phyloP scores from a whole-genome alignment of 495 filamentous ascomycete species.

The Xylaria telfairii region DNA sequence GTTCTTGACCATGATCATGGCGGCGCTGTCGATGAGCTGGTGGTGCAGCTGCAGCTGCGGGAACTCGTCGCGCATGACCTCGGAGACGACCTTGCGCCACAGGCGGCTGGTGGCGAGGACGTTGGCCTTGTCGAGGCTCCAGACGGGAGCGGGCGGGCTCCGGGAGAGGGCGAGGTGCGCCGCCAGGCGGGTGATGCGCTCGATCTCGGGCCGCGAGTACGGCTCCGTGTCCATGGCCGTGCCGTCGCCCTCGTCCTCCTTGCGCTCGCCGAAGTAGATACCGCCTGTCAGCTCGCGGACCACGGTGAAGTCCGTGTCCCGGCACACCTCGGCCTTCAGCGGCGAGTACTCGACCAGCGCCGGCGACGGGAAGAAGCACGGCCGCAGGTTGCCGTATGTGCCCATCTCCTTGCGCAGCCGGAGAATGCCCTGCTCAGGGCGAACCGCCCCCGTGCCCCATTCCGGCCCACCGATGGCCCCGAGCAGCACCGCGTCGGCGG shows the following conservation, averaged over 20 bases:
- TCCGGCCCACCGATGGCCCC: conserved; percentile 96
- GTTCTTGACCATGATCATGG: conserved; percentile 98
- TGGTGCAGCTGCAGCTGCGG: conserved; percentile 83
- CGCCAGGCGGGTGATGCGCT: conserved; percentile 84
- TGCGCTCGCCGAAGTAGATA: conserved; percentile 96
- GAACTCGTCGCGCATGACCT: conserved; percentile 85
- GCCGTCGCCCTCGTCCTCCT: conserved; percentile 79
- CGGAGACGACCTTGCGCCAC: conserved; percentile 87
- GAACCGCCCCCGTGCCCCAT: conserved; percentile 91
- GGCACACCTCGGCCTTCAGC: conserved; percentile 84
- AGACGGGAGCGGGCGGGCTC: conserved; percentile 81
- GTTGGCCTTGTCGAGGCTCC: conserved; percentile 96
- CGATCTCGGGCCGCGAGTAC: conserved; percentile 86
- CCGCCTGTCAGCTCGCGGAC: conserved; percentile 94
- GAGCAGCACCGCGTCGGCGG: conserved; percentile 89
- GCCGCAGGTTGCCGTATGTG: conserved; percentile 96
- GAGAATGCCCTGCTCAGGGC: conserved; percentile 94
- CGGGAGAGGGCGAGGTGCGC: conserved; percentile 80
- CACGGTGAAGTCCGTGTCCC: conserved; percentile 91
- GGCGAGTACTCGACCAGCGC: conserved; percentile 86
- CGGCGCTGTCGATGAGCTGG: conserved; percentile 93
- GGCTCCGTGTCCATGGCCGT: conserved; percentile 87
- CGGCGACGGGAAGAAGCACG: conserved; percentile 95
- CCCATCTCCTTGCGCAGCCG: conserved; percentile 91
- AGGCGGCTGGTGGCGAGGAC: conserved; percentile 88